Evolutionary conservation across 345 rosid genomes (phyloP).

Genomic region (Hirschfeldia incana): DNA sequence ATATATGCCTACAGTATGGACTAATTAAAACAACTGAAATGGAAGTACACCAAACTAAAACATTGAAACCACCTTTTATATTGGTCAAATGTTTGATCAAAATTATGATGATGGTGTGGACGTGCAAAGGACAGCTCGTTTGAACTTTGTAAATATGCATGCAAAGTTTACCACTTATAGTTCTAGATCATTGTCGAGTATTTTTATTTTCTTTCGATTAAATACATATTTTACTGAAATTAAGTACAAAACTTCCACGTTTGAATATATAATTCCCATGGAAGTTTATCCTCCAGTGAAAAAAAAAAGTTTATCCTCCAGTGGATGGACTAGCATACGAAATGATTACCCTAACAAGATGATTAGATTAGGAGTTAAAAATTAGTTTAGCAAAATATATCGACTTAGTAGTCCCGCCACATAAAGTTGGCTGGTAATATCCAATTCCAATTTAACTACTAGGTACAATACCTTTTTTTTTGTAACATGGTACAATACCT

Average conservation of each 20-base stretch:
- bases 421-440: neutral
- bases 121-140: slow-evolving; percentile 11
- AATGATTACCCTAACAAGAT: neutral
- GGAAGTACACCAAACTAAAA: neutral
- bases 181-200: neutral
- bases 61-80: slow-evolving; percentile 11
- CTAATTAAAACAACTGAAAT: neutral
- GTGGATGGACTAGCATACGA: neutral
- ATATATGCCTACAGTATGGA: neutral
- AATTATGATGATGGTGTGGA: slow-evolving; percentile 10
- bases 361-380: neutral
- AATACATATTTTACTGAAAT: no score
- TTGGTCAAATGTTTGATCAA: slow-evolving; percentile 24
- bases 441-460: neutral
- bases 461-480: neutral
- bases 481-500: no score
- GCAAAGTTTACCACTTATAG: neutral
- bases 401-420: neutral
- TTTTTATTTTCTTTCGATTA: no score
- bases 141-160: slow-evolving; percentile 11
- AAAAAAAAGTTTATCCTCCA: no score
- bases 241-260: neutral
- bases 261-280: neutral
- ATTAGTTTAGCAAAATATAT: neutral
- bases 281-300: neutral